These are phyloP conservation scores for Aureococcus anophagefferens DNA, from an alignment of 108 stramenopile genomes.

Conservation along the genomic window DNA sequence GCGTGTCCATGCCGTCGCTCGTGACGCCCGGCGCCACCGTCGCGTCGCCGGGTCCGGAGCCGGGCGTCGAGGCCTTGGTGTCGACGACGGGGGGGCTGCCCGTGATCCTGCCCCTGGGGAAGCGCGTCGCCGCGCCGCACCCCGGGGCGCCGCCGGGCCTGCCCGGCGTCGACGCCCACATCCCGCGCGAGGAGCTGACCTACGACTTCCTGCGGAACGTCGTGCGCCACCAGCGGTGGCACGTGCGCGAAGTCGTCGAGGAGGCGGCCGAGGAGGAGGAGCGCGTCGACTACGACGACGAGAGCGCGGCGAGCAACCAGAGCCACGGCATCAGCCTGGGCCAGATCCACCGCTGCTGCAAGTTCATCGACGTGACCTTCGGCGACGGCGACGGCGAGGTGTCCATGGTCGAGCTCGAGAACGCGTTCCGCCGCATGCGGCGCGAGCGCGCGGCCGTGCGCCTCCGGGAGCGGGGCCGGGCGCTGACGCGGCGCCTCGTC, in stretches of 20 bases:
- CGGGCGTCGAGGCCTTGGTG: no score
- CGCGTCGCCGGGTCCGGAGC: no score
- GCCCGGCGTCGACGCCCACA: neutral
- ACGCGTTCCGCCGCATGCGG: neutral
- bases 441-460: neutral
- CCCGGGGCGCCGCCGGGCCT: neutral
- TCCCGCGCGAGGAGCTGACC: neutral
- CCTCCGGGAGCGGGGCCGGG: neutral
- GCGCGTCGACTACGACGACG: neutral
- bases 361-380: neutral
- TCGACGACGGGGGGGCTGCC: no score
- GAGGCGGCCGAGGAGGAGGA: no score
- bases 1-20: no score
- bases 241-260: neutral
- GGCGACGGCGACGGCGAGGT: neutral
- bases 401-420: neutral
- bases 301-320: neutral
- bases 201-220: neutral
- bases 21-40: no score
- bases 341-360: neutral
- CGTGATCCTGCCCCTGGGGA: no score
- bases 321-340: no score
- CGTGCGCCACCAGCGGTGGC: neutral
- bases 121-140: no score
- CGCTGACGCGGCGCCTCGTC: neutral